These are phyloP conservation scores for Candida tallmaniae DNA, from an alignment of 805 yeast species.

Conservation along the genomic window DNA sequence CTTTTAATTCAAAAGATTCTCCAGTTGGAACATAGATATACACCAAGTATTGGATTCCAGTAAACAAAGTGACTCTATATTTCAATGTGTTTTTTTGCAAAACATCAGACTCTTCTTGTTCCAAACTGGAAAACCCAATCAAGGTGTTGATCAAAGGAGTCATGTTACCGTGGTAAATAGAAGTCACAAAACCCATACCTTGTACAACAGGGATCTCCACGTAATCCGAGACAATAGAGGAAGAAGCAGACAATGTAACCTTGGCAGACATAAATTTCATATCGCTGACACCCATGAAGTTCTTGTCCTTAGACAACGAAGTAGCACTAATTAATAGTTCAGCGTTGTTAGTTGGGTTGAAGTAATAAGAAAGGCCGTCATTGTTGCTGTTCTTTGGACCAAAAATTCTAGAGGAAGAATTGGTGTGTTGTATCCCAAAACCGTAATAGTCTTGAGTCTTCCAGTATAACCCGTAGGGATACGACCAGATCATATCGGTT, in stretches of 20 bases:
- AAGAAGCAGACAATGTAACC: constrained; percentile 34
- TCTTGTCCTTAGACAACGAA: constrained; percentile 35
- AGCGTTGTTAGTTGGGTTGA: constrained; percentile 52
- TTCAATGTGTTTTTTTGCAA: constrained; percentile 44
- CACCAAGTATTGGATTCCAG: constrained; percentile 61
- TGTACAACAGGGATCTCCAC: constrained; percentile 62
- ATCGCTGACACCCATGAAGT: constrained; percentile 39
- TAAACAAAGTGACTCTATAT: constrained; percentile 50
- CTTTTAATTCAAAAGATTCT: constrained; percentile 25
- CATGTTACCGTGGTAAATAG: constrained; percentile 46
- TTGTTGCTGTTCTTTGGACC: constrained; percentile 48
- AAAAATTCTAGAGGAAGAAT: constrained; percentile 36
- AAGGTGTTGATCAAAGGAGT: constrained; percentile 40
- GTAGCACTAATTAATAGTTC: constrained; percentile 55
- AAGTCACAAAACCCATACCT: constrained; percentile 82
- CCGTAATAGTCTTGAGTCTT: constrained; percentile 46
- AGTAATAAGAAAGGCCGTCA: constrained; percentile 44
- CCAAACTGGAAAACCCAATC: constrained; percentile 19
- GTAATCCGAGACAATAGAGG: constrained; percentile 29
- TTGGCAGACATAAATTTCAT: constrained; percentile 50
- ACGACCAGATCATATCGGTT: constrained; percentile 51
- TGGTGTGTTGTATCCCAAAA: constrained; percentile 58
- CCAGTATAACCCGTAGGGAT: constrained; percentile 66
- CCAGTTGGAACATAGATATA: constrained; percentile 48
- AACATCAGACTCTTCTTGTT: constrained; percentile 22